Percentiles rank a stretch among this genome's conserved stretches.
phyloP scores from a whole-genome alignment of 805 yeast genomes.

The Danielia reshetovae region DNA sequence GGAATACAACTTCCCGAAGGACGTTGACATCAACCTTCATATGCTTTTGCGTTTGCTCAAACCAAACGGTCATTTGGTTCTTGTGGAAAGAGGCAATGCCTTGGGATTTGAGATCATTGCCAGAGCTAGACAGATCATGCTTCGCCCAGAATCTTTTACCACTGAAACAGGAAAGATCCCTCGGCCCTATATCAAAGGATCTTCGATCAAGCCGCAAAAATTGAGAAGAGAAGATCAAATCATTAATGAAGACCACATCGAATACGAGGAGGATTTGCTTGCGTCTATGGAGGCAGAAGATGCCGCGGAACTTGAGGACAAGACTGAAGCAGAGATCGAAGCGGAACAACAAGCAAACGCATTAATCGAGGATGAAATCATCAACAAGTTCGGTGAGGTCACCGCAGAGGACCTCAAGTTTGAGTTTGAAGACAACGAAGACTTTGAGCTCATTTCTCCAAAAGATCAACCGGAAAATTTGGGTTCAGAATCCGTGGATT shows the following conservation, averaged over 20 bases:
- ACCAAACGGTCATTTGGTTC: constrained; percentile 76
- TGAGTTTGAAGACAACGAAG: constrained; percentile 40
- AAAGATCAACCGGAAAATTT: constrained; percentile 15
- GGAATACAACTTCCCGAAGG: constrained; percentile 59
- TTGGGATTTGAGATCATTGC: constrained; percentile 85
- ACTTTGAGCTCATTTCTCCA: constrained; percentile 24
- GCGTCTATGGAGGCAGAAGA: constrained; percentile 22
- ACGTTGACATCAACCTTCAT: constrained; percentile 66
- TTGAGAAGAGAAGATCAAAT: constrained; percentile 32
- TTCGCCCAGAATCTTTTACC: constrained; percentile 73
- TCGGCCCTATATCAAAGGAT: constrained; percentile 59
- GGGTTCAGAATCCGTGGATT: constrained; percentile 24
- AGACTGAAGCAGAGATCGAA: not conserved
- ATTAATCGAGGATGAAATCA: constrained; percentile 27
- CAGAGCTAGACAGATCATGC: constrained; percentile 81
- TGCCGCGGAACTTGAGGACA: constrained; percentile 5
- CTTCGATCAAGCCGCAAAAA: constrained; percentile 38
- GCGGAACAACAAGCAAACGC: constrained; percentile 1
- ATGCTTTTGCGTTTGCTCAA: constrained; percentile 55
- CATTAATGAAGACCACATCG: constrained; percentile 32
- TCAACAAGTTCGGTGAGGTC: constrained; percentile 40
- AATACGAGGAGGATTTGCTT: constrained; percentile 28
- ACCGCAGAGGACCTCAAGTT: constrained; percentile 43
- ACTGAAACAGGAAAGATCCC: constrained; percentile 62
- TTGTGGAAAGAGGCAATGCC: constrained; percentile 88